phyloP scores from a whole-genome alignment of 2,329 filamentous ascomycete genomes.

The Curvularia hawaiiensis region DNA sequence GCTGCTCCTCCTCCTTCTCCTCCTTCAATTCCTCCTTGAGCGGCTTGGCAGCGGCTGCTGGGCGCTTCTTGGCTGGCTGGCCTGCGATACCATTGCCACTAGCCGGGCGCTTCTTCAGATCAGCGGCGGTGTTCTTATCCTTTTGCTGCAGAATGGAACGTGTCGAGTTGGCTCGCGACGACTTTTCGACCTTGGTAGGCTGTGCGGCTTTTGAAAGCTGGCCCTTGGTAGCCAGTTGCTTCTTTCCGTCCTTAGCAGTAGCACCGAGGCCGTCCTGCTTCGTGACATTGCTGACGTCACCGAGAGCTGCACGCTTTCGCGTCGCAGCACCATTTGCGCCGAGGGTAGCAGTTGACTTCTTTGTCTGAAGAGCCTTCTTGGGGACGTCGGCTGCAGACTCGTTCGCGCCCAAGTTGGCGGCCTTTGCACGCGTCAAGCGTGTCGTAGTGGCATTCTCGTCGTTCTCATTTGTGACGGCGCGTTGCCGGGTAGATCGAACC shows the following conservation, averaged over 20 bases:
- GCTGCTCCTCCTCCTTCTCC: slow-evolving; percentile 58
- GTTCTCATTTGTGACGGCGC: slow-evolving; percentile 87
- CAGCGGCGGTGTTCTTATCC: slow-evolving; percentile 68
- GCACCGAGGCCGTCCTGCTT: slow-evolving; percentile 65
- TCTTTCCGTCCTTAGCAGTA: slow-evolving; percentile 67
- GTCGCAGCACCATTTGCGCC: slow-evolving; percentile 50
- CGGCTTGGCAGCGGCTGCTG: slow-evolving; percentile 57
- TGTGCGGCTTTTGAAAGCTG: slow-evolving; percentile 79
- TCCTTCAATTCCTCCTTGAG: slow-evolving; percentile 52
- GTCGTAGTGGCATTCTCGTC: slow-evolving; percentile 83
- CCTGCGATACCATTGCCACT: slow-evolving; percentile 73
- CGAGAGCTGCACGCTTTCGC: slow-evolving; percentile 82
- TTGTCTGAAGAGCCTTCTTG: slow-evolving; percentile 55
- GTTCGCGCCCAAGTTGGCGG: slow-evolving; percentile 69
- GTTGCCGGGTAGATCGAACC: slow-evolving; percentile 74
- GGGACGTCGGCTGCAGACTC: slow-evolving; percentile 60
- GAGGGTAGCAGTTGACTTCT: slow-evolving; percentile 50
- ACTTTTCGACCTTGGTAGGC: slow-evolving; percentile 81
- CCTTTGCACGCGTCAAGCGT: slow-evolving; percentile 91
- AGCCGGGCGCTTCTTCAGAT: slow-evolving; percentile 76
- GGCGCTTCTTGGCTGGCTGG: slow-evolving; percentile 70
- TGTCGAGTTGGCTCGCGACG: slow-evolving; percentile 62
- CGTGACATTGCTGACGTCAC: slow-evolving; percentile 93
- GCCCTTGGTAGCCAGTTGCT: slow-evolving; percentile 65
- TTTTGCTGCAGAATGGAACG: slow-evolving; percentile 70